Evolutionary conservation across 164 flowering plant species (phyloP).

Genomic region (Cinnamomum chago): DNA sequence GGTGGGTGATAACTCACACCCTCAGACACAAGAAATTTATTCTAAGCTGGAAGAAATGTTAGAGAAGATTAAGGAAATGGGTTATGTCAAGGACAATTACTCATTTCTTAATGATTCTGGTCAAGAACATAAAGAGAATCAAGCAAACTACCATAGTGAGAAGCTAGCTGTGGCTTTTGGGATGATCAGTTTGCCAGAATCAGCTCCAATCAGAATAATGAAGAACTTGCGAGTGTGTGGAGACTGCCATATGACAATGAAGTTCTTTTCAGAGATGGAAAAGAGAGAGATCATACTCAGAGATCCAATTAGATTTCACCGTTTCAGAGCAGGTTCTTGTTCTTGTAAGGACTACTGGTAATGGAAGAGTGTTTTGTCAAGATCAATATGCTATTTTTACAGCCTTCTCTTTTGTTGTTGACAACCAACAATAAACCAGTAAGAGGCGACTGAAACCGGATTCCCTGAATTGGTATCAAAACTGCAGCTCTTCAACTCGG

Average conservation of each 20-base stretch:
- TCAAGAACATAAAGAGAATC: slow-evolving; percentile 14
- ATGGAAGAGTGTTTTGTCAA: not conserved
- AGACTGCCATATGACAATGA: slow-evolving; percentile 48
- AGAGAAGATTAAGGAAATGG: slow-evolving; percentile 27
- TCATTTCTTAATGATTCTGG: slow-evolving; percentile 5
- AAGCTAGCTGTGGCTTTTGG: slow-evolving; percentile 52
- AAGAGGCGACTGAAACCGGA: not conserved
- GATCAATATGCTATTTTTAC: not conserved
- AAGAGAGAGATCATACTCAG: slow-evolving; percentile 42
- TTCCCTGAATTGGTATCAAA: not conserved
- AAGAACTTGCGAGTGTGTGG: slow-evolving; percentile 54
- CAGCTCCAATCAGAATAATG: slow-evolving; percentile 51
- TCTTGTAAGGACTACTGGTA: slow-evolving; percentile 55
- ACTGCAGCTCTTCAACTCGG: not conserved
- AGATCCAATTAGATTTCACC: slow-evolving; percentile 49
- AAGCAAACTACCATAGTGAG: slow-evolving; percentile 44
- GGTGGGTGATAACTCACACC: slow-evolving; percentile 40
- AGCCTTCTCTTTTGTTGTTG: not conserved
- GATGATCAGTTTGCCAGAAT: slow-evolving; percentile 32
- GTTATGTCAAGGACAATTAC: slow-evolving; percentile 13
- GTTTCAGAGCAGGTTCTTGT: slow-evolving; percentile 44
- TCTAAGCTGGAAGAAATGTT: slow-evolving; percentile 35
- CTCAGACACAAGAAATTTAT: slow-evolving; percentile 27
- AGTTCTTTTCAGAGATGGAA: slow-evolving; percentile 38
- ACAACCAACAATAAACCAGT: not conserved